Evolutionary conservation across 805 yeast species (phyloP), one percentile per base, ranked within the genome.

Genomic region (Wickerhamiella qilinensis): DNA sequence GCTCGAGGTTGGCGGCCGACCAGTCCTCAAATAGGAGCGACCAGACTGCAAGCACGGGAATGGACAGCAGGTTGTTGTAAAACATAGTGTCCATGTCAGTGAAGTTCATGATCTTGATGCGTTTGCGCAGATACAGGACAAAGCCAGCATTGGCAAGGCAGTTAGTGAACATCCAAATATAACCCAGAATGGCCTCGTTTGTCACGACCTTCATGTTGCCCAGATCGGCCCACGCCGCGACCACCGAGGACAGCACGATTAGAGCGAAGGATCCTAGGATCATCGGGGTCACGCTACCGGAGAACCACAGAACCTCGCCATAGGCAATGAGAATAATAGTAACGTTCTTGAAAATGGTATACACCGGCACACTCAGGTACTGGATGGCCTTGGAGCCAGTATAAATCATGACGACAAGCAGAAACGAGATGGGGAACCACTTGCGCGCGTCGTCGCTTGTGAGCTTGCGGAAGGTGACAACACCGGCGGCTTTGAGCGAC

Each of bases 301-400:
- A 94, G 54, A 88, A 91, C 93, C 95, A 88, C 44, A 91, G 52
- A 27, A 88, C 96, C 65, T 91, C 98, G 66, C 97, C 97, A 59
- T 91, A 91, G 27, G 98, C 97, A 59, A 91, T 91, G 56, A 91
- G 67, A 49, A 91, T 88, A 56, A 91, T 91, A 45, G 98, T 88
- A 62, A 91, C 73, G 64, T 91, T 91, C 71, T 91, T 91, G 78
- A 91, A 91, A 52, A 91, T 88, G 47, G 98, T 91, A 70, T 85
- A 91, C 42, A 91, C 94, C 38, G 98, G 98, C 43, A 91, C 86
- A 38, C 88, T 68, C 56, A 91, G 73, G 64, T 63, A 84, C 63
- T 84, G 93, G 54, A 91, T 68, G 40, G 97, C 95, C 69, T 86
- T 91, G 41, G 95, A 82, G 34, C 91, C 79, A 40, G 98, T 91